Evolutionary conservation across 2,329 filamentous ascomycete species (phyloP).

Genomic region (Ilyonectria destructans): DNA sequence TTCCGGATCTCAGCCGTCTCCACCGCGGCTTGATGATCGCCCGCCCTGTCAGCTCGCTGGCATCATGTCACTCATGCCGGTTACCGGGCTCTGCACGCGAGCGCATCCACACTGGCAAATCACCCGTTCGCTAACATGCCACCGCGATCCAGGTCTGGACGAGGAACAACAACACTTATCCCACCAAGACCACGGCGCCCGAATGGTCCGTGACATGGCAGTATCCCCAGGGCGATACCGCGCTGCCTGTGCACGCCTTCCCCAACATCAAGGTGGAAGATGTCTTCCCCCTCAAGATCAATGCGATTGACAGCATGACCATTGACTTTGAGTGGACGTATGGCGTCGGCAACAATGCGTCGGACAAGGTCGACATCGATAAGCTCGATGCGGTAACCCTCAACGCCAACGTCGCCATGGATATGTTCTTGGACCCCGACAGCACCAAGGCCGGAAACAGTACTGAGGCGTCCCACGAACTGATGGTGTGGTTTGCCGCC

Average conservation of each 20-base stretch:
- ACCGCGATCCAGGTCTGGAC: slow-evolving; percentile 60
- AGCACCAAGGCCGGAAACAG: slow-evolving; percentile 58
- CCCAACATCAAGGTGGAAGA: slow-evolving; percentile 67
- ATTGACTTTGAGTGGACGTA: slow-evolving; percentile 68
- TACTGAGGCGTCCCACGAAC: slow-evolving; percentile 63
- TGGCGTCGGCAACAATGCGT: slow-evolving; percentile 60
- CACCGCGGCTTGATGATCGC: slow-evolving; percentile 5
- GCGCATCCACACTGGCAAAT: neutral
- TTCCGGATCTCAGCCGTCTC: slow-evolving; percentile 5
- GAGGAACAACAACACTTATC: slow-evolving; percentile 67
- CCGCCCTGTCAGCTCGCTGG: slow-evolving; percentile 1
- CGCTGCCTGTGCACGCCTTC: slow-evolving; percentile 68
- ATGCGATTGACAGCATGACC: slow-evolving; percentile 57
- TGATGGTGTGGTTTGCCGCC: slow-evolving; percentile 72
- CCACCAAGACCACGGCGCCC: slow-evolving; percentile 63
- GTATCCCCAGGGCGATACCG: slow-evolving; percentile 60
- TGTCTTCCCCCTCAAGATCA: slow-evolving; percentile 61
- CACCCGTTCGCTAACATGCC: slow-evolving; percentile 18
- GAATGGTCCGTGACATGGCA: slow-evolving; percentile 69
- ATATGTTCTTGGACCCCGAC: slow-evolving; percentile 71
- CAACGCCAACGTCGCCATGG: slow-evolving; percentile 72
- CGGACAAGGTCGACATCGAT: slow-evolving; percentile 53
- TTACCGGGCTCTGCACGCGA: neutral
- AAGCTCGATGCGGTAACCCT: slow-evolving; percentile 56
- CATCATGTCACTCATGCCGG: slow-evolving; percentile 21